Evolutionary conservation across 345 rosid species (phyloP).

Genomic region (Draba incana): DNA sequence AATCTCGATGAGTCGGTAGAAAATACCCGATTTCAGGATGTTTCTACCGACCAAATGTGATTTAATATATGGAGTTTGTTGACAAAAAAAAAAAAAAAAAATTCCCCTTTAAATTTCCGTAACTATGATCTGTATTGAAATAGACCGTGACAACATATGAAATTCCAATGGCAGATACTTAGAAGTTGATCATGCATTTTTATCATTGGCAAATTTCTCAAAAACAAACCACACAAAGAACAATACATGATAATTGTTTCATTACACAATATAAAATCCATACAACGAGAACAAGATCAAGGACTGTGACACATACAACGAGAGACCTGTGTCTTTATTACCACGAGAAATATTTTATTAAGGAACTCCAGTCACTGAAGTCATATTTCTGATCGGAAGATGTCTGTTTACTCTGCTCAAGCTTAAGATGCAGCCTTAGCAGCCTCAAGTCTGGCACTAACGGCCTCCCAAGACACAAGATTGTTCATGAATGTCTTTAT

Average conservation of each 20-base stretch:
- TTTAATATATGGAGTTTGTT: no score
- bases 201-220: no score
- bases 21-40: no score
- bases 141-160: no score
- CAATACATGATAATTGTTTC: background rate
- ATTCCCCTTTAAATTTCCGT: no score
- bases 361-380: conserved; percentile 49
- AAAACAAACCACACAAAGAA: background rate
- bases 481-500: conserved; percentile 74
- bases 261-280: background rate
- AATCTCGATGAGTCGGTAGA: no score
- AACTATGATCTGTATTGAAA: no score
- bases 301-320: conserved; percentile 22
- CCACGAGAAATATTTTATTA: conserved; percentile 33
- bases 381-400: conserved; percentile 10
- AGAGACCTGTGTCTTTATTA: conserved; percentile 25
- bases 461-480: conserved; percentile 93
- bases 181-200: no score
- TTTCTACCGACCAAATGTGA: no score
- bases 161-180: no score
- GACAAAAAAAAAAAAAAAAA: no score
- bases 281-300: background rate
- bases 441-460: conserved; percentile 63
- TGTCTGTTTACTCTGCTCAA: conserved; percentile 40
- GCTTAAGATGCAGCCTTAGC: conserved; percentile 61